phyloP scores from a whole-genome alignment of 176 grass and related monocot genomes.

The Chloris gayana region DNA sequence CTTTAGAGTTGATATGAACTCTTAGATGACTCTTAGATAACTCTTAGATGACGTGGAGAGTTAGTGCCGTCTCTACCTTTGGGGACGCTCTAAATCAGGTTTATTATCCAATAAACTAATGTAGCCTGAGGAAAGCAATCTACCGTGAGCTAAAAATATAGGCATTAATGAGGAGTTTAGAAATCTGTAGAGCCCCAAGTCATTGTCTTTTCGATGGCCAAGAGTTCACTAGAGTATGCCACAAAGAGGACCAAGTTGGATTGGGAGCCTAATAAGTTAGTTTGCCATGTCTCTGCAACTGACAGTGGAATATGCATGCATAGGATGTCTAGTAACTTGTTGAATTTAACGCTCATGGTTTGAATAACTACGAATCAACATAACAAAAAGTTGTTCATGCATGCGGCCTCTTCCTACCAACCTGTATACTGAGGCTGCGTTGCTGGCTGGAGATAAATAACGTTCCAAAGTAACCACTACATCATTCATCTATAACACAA shows the following conservation, averaged over 20 bases:
- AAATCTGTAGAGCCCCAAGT: too few relatives aligned
- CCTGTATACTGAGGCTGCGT: not conserved
- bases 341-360: not conserved
- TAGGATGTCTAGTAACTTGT: not conserved
- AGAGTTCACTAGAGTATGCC: not conserved
- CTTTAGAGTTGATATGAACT: too few relatives aligned
- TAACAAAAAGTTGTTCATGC: slow-evolving; percentile 10
- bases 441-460: slow-evolving; percentile 23
- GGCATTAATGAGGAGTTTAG: too few relatives aligned
- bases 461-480: slow-evolving; percentile 15
- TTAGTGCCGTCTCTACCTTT: too few relatives aligned
- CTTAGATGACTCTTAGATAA: too few relatives aligned
- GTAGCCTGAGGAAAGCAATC: too few relatives aligned
- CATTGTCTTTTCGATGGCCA: too few relatives aligned
- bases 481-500: slow-evolving; percentile 28
- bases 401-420: slow-evolving; percentile 2
- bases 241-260: not conserved
- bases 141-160: too few relatives aligned
- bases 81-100: too few relatives aligned
- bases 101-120: too few relatives aligned
- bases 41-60: too few relatives aligned
- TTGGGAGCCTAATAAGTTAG: not conserved
- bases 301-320: not conserved
- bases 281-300: not conserved
- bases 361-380: not conserved